phyloP scores from a whole-genome alignment of 805 yeast species.

The Lipomyces japonicus region DNA sequence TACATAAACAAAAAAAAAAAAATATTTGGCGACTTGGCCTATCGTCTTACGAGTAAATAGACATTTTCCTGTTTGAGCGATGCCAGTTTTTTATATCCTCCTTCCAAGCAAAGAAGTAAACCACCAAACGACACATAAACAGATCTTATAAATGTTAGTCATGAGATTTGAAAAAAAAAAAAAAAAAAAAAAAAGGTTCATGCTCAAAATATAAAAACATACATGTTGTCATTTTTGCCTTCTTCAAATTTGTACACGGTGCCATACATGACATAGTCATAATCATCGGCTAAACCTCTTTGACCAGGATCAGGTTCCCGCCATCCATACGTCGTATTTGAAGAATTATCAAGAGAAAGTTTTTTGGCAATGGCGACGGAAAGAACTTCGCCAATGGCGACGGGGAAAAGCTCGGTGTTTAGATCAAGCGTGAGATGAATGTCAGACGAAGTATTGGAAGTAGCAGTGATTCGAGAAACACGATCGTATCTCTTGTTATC shows the following conservation, averaged over 20 bases:
- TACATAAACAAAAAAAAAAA: not conserved
- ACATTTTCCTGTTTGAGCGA: slow-evolving; percentile 90
- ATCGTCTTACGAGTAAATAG: slow-evolving; percentile 81
- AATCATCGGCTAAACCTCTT: slow-evolving; percentile 87
- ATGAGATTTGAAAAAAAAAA: not conserved
- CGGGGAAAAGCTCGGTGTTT: slow-evolving; percentile 89
- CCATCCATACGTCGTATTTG: slow-evolving; percentile 59
- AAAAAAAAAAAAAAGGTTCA: not conserved
- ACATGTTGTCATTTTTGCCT: slow-evolving; percentile 53
- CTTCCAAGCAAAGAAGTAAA: slow-evolving; percentile 86
- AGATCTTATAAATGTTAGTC: slow-evolving; percentile 48
- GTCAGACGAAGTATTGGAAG: slow-evolving; percentile 75
- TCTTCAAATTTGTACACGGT: slow-evolving; percentile 97
- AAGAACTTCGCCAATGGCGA: slow-evolving; percentile 66
- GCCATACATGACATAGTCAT: slow-evolving; percentile 97
- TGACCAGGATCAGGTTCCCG: slow-evolving; percentile 82
- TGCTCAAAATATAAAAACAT: slow-evolving; percentile 19
- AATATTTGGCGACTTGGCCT: slow-evolving; percentile 13
- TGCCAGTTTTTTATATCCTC: slow-evolving; percentile 85
- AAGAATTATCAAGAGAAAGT: slow-evolving; percentile 51
- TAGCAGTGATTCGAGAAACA: slow-evolving; percentile 83
- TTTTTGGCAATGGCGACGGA: slow-evolving; percentile 84
- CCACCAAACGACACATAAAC: slow-evolving; percentile 97
- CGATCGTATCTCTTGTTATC: slow-evolving; percentile 90
- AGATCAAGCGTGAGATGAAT: slow-evolving; percentile 82